A percentile compares a stretch with the other conserved stretches of the same genome.
Evolutionary conservation across 495 filamentous ascomycete species (phyloP).

Genomic region (Rhizodiscina lignyota): DNA sequence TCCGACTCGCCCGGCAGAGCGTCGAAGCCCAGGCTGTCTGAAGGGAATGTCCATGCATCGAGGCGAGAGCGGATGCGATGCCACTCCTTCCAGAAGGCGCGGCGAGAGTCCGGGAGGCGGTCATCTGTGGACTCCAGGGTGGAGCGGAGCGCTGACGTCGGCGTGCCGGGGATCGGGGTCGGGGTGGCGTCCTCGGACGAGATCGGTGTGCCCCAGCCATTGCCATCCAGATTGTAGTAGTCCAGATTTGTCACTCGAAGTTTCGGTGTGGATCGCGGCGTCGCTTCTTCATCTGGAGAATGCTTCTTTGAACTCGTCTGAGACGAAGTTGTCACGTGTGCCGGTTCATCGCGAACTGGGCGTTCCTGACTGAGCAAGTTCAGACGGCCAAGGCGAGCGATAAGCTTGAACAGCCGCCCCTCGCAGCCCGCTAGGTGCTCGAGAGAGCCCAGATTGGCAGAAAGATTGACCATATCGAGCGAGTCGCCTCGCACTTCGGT

Average conservation of each 20-base stretch:
- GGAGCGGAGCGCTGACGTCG: too few relatives aligned
- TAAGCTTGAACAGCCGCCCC: constrained; percentile 25
- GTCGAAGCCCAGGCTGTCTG: constrained; percentile 43
- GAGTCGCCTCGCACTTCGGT: constrained; percentile 61
- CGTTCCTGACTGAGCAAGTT: constrained; percentile 70
- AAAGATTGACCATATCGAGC: constrained; percentile 47
- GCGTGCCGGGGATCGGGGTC: too few relatives aligned
- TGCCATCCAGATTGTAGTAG: constrained; percentile 51
- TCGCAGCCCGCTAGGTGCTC: constrained; percentile 87
- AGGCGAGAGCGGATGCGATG: constrained; percentile 57
- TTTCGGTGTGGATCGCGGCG: too few relatives aligned
- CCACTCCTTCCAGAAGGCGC: constrained; percentile 76
- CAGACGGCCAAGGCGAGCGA: constrained; percentile 43
- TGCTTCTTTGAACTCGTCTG: constrained; percentile 27
- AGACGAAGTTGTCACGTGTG: constrained; percentile 31
- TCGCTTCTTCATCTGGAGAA: constrained; percentile 14
- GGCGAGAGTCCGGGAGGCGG: too few relatives aligned
- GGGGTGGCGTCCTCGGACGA: constrained; percentile 4
- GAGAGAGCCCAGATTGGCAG: constrained; percentile 56
- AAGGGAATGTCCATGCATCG: constrained; percentile 70
- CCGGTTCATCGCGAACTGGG: constrained; percentile 15
- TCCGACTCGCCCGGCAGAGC: constrained; percentile 26
- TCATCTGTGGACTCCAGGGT: too few relatives aligned
- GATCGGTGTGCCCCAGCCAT: constrained; percentile 33
- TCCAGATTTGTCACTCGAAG: too few relatives aligned